phyloP scores from a whole-genome alignment of 2,329 filamentous ascomycete genomes.

The Talaromyces rugulosus region DNA sequence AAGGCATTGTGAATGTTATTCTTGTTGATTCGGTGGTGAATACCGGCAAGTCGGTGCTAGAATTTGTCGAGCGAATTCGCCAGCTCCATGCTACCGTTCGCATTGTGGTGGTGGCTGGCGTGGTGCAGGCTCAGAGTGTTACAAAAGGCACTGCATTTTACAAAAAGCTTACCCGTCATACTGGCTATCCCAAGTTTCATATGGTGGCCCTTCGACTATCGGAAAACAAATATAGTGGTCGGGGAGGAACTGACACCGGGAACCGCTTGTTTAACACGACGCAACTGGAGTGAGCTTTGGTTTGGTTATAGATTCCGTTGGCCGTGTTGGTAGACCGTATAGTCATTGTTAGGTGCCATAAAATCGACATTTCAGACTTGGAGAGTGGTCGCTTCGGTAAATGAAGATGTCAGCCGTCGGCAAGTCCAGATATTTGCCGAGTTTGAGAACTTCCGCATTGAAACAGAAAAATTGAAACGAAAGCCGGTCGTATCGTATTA shows the following conservation, averaged over 20 bases:
- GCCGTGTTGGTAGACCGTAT: no score
- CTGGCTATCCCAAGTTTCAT: constrained; percentile 24
- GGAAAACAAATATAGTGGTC: constrained; percentile 53
- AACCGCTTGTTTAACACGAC: constrained; percentile 59
- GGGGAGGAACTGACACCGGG: constrained; percentile 53
- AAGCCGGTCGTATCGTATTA: not conserved
- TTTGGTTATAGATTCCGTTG: not conserved
- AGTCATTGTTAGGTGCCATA: not conserved
- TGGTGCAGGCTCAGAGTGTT: constrained; percentile 45
- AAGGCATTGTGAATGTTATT: constrained; percentile 39
- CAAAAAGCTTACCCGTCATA: constrained; percentile 16
- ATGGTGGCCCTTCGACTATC: constrained; percentile 55
- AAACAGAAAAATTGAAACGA: not conserved
- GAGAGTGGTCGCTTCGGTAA: not conserved
- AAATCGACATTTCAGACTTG: not conserved
- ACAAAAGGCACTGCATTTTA: constrained; percentile 15
- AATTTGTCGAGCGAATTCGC: constrained; percentile 49
- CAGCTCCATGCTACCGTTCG: constrained; percentile 32
- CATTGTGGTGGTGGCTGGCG: constrained; percentile 54
- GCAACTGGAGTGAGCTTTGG: not conserved
- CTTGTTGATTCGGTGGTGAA: constrained; percentile 62
- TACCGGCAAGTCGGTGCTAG: constrained; percentile 47
- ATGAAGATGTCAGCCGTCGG: not conserved
- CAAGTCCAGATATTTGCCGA: not conserved
- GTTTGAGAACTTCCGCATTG: not conserved